Percentiles rank a stretch among this genome's conserved stretches.
These are phyloP conservation scores for Tulasnella sp. DNA, from an alignment of 768 basidiomycete species.

Conservation along the genomic window DNA sequence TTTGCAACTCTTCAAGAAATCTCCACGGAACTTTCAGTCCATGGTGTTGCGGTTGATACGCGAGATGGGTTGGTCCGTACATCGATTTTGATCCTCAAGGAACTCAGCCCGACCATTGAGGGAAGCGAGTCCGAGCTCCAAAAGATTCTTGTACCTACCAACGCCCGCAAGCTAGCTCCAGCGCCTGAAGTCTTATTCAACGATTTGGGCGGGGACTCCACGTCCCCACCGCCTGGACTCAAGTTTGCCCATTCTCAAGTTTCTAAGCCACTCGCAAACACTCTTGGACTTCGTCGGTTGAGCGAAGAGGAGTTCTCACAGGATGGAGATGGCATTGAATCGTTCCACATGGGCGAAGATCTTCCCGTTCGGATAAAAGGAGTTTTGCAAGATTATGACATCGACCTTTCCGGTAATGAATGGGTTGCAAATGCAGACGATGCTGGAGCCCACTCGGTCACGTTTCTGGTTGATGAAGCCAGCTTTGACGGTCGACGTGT, in stretches of 20 bases:
- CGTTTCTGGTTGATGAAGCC: constrained; percentile 35
- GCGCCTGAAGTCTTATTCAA: neutral
- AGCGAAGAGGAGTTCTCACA: constrained; percentile 24
- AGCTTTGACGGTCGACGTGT: constrained; percentile 27
- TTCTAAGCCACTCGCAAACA: constrained; percentile 2
- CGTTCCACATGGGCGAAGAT: constrained; percentile 40
- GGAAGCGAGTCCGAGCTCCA: neutral
- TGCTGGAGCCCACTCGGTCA: constrained; percentile 40
- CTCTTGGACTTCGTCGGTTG: constrained; percentile 22
- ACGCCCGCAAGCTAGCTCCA: neutral
- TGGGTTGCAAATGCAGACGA: constrained; percentile 50
- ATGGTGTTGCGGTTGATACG: neutral
- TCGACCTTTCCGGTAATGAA: constrained; percentile 40
- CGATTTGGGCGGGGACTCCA: neutral
- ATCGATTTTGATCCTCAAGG: neutral
- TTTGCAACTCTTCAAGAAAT: neutral
- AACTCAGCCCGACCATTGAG: neutral
- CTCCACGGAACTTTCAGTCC: neutral
- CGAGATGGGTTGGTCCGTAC: neutral
- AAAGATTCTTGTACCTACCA: neutral
- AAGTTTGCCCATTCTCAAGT: constrained; percentile 5
- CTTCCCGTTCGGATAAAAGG: constrained; percentile 39
- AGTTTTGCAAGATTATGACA: constrained; percentile 37
- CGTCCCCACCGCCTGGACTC: neutral
- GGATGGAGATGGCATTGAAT: constrained; percentile 27